Evolutionary conservation across 2,329 filamentous ascomycete genomes (phyloP).

Genomic region (Geosmithia flava): DNA sequence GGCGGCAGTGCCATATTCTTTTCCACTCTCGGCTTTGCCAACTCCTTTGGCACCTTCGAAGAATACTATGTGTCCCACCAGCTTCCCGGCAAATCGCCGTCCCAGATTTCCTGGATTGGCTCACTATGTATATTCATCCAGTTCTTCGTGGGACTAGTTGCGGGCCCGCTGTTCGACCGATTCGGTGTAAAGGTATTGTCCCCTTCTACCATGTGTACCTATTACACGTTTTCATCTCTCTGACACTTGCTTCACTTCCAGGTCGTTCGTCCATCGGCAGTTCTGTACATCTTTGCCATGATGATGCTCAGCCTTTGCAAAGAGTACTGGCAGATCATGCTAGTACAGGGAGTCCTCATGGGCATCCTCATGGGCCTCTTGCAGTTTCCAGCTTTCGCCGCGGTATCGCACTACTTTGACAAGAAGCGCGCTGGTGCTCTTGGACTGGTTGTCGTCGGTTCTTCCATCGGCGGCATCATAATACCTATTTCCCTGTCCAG

Average conservation of each 20-base stretch:
- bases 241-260: too few species aligned
- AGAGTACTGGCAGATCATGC: slow-evolving; percentile 38
- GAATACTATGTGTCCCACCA: slow-evolving; percentile 27
- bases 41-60: slow-evolving; percentile 31
- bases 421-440: slow-evolving; percentile 31
- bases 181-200: slow-evolving; percentile 20
- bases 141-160: background rate
- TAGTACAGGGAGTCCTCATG: slow-evolving; percentile 32
- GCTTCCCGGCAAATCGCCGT: slow-evolving; percentile 14
- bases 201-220: too few species aligned
- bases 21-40: slow-evolving; percentile 25
- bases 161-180: slow-evolving; percentile 24
- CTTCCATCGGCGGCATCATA: slow-evolving; percentile 38
- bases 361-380: slow-evolving; percentile 27
- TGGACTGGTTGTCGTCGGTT: slow-evolving; percentile 30
- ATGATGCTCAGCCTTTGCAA: slow-evolving; percentile 29
- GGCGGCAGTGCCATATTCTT: slow-evolving; percentile 23
- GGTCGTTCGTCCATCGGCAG: background rate
- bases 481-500: slow-evolving; percentile 34
- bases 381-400: slow-evolving; percentile 29
- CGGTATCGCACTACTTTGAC: slow-evolving; percentile 32
- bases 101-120: slow-evolving; percentile 29
- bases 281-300: slow-evolving; percentile 22
- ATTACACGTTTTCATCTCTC: too few species aligned
- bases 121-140: slow-evolving; percentile 49